A percentile compares a stretch with the other conserved stretches of the same genome.
These are phyloP conservation scores for Chaetomidium leptoderma DNA, from an alignment of 495 filamentous ascomycete species.

Conservation along the genomic window DNA sequence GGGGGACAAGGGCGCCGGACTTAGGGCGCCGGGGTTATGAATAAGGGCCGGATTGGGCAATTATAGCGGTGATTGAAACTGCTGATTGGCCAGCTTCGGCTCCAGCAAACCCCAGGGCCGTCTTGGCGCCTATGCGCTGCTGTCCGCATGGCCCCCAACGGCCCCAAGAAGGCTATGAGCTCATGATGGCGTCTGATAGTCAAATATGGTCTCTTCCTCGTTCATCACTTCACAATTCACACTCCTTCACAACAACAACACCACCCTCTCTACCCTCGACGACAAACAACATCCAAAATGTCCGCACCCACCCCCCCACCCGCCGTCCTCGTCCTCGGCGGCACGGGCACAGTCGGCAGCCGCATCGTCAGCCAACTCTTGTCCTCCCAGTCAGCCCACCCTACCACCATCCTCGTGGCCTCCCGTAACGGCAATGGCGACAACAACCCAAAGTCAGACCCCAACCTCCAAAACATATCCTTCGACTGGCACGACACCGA, in stretches of 20 bases:
- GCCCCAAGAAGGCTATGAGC: background rate
- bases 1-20: no score
- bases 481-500: slow-evolving; percentile 48
- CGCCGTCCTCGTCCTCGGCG: slow-evolving; percentile 45
- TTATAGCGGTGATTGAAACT: background rate
- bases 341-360: slow-evolving; percentile 46
- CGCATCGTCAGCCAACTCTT: slow-evolving; percentile 40
- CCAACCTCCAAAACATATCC: slow-evolving; percentile 27
- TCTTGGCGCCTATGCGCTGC: background rate
- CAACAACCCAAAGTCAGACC: background rate
- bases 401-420: slow-evolving; percentile 36
- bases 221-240: background rate
- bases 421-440: slow-evolving; percentile 35
- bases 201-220: background rate
- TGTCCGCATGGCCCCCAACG: background rate
- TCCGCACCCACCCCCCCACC: background rate
- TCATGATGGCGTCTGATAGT: background rate
- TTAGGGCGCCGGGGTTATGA: slow-evolving; percentile 3
- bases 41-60: slow-evolving; percentile 12
- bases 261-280: background rate
- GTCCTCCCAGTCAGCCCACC: slow-evolving; percentile 21
- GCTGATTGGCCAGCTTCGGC: slow-evolving; percentile 2
- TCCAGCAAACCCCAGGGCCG: background rate
- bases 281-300: background rate
- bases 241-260: background rate